A percentile compares a stretch with the other conserved stretches of the same genome.
These are phyloP conservation scores for Calocera viscosa DNA, from an alignment of 768 basidiomycete genomes.

Conservation along the genomic window DNA sequence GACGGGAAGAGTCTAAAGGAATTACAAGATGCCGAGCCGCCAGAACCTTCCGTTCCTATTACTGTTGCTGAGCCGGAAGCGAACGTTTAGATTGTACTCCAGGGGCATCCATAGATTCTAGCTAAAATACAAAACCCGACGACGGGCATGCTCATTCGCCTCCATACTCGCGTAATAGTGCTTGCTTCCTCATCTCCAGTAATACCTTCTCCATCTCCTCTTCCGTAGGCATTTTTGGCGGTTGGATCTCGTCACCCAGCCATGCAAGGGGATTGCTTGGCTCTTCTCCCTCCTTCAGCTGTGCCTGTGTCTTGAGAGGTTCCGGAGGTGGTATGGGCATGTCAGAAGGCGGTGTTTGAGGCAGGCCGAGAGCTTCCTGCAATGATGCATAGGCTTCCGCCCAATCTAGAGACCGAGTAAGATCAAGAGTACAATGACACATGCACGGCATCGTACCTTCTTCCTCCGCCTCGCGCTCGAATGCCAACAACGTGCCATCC, in stretches of 20 bases:
- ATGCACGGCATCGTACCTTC: constrained; percentile 39
- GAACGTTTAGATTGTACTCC: too few relatives aligned
- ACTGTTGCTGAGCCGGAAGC: neutral
- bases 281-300: constrained; percentile 42
- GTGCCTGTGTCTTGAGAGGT: constrained; percentile 32
- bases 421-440: neutral
- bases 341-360: constrained; percentile 42
- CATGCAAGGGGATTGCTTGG: constrained; percentile 49
- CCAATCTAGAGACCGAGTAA: constrained; percentile 40
- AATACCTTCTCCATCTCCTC: constrained; percentile 70
- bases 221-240: constrained; percentile 60
- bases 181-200: constrained; percentile 64
- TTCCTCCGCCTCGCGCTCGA: constrained; percentile 58
- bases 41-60: neutral
- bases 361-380: constrained; percentile 41
- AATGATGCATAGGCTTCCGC: constrained; percentile 46
- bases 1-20: neutral
- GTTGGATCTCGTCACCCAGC: constrained; percentile 52
- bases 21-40: neutral
- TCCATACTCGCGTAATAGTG: constrained; percentile 67
- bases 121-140: neutral
- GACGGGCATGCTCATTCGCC: constrained; percentile 28
- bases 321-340: constrained; percentile 28
- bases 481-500: constrained; percentile 50
- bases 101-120: neutral